phyloP scores from a whole-genome alignment of 2,329 filamentous ascomycete genomes.

The Phaeoacremonium minimum region DNA sequence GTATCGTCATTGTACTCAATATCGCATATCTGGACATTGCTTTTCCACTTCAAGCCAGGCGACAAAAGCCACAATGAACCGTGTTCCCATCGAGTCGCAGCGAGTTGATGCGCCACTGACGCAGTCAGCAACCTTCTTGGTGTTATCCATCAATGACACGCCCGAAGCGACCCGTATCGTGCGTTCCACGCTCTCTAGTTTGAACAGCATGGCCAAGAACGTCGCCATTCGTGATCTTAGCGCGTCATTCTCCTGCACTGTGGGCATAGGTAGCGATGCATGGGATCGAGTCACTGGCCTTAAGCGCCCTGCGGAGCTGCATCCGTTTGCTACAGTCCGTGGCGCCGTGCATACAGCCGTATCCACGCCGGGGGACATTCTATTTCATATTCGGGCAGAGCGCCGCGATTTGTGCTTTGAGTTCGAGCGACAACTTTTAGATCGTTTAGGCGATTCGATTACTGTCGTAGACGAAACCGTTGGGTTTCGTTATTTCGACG shows the following conservation, averaged over 20 bases:
- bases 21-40: no score
- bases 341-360: conserved; percentile 45
- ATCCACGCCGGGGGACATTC: conserved; percentile 50
- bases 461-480: conserved; percentile 45
- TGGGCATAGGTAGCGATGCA: conserved; percentile 46
- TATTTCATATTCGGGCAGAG: conserved; percentile 56
- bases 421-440: conserved; percentile 51
- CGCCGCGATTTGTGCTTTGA: conserved; percentile 54
- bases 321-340: conserved; percentile 40
- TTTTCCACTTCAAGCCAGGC: no score
- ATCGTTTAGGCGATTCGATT: conserved; percentile 40
- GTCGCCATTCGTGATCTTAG: conserved; percentile 44
- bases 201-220: conserved; percentile 45
- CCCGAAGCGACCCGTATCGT: conserved; percentile 32
- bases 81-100: conserved; percentile 34
- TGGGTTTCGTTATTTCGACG: conserved; percentile 57
- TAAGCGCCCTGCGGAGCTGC: conserved; percentile 45
- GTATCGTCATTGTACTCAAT: no score
- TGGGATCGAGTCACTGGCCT: conserved; percentile 43
- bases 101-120: conserved; percentile 47
- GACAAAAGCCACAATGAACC: no score
- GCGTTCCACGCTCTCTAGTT: conserved; percentile 35
- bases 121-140: conserved; percentile 47
- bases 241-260: conserved; percentile 44
- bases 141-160: conserved; percentile 33